phyloP scores from a whole-genome alignment of 2,329 filamentous ascomycete genomes.

The Gremmenia infestans region DNA sequence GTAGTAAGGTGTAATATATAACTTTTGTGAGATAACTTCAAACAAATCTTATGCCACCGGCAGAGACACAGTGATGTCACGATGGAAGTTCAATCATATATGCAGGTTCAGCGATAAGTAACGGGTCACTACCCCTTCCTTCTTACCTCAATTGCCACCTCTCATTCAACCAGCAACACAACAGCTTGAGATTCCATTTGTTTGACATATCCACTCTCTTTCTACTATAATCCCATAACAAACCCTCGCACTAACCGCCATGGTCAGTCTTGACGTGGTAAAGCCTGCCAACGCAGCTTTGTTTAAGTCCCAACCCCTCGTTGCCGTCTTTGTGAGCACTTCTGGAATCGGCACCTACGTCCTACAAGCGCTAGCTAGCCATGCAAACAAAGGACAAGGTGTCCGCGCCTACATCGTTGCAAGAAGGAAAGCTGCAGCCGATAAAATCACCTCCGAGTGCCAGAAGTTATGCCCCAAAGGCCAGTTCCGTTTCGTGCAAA shows the following conservation, averaged over 20 bases:
- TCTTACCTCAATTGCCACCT: too few species aligned
- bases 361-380: slow-evolving; percentile 3
- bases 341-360: slow-evolving; percentile 5
- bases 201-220: too few species aligned
- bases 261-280: slow-evolving; percentile 4
- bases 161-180: too few species aligned
- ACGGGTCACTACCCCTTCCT: too few species aligned
- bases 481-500: slow-evolving; percentile 32
- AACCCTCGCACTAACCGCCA: neutral
- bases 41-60: too few species aligned
- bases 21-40: too few species aligned
- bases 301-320: slow-evolving; percentile 3
- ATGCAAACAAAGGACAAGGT: slow-evolving; percentile 7
- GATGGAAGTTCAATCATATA: too few species aligned
- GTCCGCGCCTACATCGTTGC: slow-evolving; percentile 33
- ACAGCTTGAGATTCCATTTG: too few species aligned
- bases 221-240: too few species aligned
- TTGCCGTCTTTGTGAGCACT: slow-evolving; percentile 11
- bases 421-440: slow-evolving; percentile 27
- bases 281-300: slow-evolving; percentile 2
- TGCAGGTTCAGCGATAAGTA: too few species aligned
- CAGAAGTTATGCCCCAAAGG: slow-evolving; percentile 26
- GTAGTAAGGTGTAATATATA: too few species aligned
- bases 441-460: slow-evolving; percentile 27
- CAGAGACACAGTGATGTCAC: too few species aligned